These are phyloP conservation scores for Oryza coarctata DNA, from an alignment of 176 grass and related monocot species.

Conservation along the genomic window DNA sequence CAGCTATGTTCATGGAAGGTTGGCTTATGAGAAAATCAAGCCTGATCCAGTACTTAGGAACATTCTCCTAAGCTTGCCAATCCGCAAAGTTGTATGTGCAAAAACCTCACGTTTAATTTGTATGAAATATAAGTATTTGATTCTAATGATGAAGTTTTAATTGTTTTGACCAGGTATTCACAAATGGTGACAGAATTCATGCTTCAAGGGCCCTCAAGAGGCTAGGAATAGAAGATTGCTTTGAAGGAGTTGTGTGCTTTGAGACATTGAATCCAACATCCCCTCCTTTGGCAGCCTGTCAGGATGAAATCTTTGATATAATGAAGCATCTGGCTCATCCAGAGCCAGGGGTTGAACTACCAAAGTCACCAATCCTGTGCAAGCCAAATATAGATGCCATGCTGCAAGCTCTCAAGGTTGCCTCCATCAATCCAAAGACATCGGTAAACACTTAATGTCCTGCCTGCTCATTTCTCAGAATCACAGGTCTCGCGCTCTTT, in stretches of 20 bases:
- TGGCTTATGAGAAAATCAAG: slow-evolving; percentile 78
- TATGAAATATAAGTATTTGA: neutral
- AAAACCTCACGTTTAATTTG: neutral
- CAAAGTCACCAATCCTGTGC: slow-evolving; percentile 71
- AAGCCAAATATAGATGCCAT: slow-evolving; percentile 81
- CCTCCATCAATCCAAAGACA: slow-evolving; percentile 62
- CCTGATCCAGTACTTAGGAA: slow-evolving; percentile 69
- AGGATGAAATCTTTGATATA: slow-evolving; percentile 65
- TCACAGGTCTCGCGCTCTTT: neutral
- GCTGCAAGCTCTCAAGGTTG: slow-evolving; percentile 62
- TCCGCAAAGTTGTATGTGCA: slow-evolving; percentile 76
- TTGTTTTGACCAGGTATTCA: slow-evolving; percentile 60
- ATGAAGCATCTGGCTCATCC: slow-evolving; percentile 55
- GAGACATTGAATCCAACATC: slow-evolving; percentile 70
- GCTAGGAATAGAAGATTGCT: slow-evolving; percentile 88
- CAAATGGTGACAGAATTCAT: slow-evolving; percentile 77
- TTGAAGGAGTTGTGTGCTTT: slow-evolving; percentile 78
- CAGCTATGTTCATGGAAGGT: slow-evolving; percentile 86
- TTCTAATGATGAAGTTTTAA: neutral
- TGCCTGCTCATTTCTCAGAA: neutral
- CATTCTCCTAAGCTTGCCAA: slow-evolving; percentile 73
- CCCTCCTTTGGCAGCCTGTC: neutral
- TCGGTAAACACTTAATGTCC: slow-evolving; percentile 50
- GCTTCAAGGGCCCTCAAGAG: slow-evolving; percentile 65
- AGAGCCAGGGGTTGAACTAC: slow-evolving; percentile 47